phyloP scores from a whole-genome alignment of 495 filamentous ascomycete species.

The Neurospora sp. region DNA sequence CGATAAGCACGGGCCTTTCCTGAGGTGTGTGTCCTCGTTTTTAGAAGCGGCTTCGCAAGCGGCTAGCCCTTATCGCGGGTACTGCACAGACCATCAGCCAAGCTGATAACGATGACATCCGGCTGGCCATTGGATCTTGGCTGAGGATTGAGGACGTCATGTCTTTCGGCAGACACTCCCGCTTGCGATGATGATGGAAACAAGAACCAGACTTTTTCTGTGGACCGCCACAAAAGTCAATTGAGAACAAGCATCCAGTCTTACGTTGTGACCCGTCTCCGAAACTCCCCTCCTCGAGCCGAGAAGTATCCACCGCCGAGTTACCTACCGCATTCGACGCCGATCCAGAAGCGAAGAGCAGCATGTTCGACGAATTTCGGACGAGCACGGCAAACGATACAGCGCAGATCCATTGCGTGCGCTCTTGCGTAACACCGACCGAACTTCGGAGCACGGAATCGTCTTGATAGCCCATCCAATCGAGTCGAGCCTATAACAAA shows the following conservation, averaged over 20 bases:
- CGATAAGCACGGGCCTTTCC: not conserved
- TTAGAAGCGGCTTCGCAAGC: not conserved
- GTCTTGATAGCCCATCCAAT: not conserved
- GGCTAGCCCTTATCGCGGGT: not conserved
- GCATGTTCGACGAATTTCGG: not conserved
- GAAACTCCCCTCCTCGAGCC: not conserved
- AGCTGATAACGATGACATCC: not conserved
- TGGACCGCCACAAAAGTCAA: not conserved
- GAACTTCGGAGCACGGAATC: not conserved
- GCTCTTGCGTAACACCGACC: not conserved
- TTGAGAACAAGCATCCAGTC: not conserved
- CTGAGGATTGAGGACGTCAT: not conserved
- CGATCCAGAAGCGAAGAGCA: not conserved
- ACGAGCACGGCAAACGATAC: not conserved
- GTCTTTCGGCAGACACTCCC: not conserved
- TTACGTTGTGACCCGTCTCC: not conserved
- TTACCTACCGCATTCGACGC: not conserved
- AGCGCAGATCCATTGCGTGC: not conserved
- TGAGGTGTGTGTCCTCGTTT: not conserved
- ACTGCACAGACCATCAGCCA: not conserved
- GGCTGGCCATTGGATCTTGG: not conserved
- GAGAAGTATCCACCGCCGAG: not conserved
- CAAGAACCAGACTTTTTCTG: not conserved
- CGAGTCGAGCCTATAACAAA: not conserved
- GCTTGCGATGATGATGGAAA: not conserved